A percentile compares a stretch with the other conserved stretches of the same genome.
phyloP scores from a whole-genome alignment of 2,329 filamentous ascomycete species.

The Sordariomycetes sp. region DNA sequence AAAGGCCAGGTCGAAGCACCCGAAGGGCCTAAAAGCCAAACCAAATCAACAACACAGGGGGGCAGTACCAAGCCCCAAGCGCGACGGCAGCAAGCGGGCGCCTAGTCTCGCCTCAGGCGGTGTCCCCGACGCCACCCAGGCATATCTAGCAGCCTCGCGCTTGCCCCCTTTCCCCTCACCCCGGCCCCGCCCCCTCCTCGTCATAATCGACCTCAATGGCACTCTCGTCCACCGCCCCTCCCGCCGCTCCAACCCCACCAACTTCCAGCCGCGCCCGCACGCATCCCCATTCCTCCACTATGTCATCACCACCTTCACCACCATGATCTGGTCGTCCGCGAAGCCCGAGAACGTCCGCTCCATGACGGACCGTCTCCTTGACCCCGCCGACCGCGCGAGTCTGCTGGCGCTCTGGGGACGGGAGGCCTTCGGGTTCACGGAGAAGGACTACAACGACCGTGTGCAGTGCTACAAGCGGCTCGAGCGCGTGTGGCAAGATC shows the following conservation, averaged over 20 bases:
- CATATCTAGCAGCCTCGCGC: conserved; percentile 50
- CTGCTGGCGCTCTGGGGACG: conserved; percentile 70
- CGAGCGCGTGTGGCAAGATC: conserved; percentile 55
- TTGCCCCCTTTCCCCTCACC: conserved; percentile 27
- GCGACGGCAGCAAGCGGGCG: background rate
- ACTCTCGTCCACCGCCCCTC: conserved; percentile 68
- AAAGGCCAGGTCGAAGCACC: background rate
- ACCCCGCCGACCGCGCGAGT: conserved; percentile 33
- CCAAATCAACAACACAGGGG: background rate
- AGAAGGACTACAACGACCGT: conserved; percentile 53
- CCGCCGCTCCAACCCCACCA: conserved; percentile 27
- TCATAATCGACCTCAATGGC: conserved; percentile 89
- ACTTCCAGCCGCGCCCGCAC: conserved; percentile 57
- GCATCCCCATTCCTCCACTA: conserved; percentile 61
- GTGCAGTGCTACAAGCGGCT: conserved; percentile 89
- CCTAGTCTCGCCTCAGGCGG: conserved; percentile 37
- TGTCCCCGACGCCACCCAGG: conserved; percentile 46
- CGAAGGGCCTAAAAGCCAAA: background rate
- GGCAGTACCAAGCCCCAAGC: background rate
- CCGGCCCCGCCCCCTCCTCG: conserved; percentile 53
- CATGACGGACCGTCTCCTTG: conserved; percentile 59
- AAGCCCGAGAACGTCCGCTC: conserved; percentile 57
- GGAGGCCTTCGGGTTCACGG: conserved; percentile 60
- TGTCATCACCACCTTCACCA: conserved; percentile 61
- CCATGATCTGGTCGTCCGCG: conserved; percentile 90